Percentiles rank a stretch among this genome's conserved stretches.
phyloP scores from a whole-genome alignment of 140 eudicot genomes.

The Flaveria floridana region DNA sequence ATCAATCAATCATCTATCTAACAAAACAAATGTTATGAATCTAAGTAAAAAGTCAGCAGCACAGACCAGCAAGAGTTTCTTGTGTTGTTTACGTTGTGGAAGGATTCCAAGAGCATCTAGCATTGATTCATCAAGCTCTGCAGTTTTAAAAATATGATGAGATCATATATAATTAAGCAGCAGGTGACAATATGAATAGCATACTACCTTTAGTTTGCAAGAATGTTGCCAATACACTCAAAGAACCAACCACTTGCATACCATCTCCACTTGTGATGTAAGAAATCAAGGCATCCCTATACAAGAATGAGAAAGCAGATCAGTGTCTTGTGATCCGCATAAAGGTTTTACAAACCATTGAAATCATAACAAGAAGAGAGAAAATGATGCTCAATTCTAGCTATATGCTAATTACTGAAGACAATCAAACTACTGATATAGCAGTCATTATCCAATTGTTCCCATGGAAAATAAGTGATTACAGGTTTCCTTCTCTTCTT shows the following conservation, averaged over 20 bases:
- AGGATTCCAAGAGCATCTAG: constrained; percentile 96
- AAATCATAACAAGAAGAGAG: constrained; percentile 1
- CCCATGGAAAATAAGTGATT: background rate
- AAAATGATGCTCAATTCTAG: constrained; percentile 6
- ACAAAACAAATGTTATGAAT: constrained; percentile 7
- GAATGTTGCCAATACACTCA: constrained; percentile 77
- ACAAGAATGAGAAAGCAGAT: constrained; percentile 23
- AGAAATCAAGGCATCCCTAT: constrained; percentile 84
- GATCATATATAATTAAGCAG: constrained; percentile 5
- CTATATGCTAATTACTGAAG: background rate
- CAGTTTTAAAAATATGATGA: constrained; percentile 26
- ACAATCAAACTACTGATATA: background rate
- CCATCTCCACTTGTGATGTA: constrained; percentile 73
- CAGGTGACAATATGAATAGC: constrained; percentile 18
- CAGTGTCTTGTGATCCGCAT: constrained; percentile 3
- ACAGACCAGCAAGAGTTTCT: constrained; percentile 81
- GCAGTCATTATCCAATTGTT: background rate
- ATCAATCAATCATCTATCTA: constrained; percentile 16
- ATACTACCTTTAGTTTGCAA: constrained; percentile 85
- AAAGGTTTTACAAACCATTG: constrained; percentile 1
- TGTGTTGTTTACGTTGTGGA: constrained; percentile 94
- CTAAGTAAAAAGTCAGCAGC: constrained; percentile 22
- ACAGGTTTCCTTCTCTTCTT: constrained; percentile 6
- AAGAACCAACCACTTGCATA: constrained; percentile 79
- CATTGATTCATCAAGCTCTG: constrained; percentile 95